These are phyloP conservation scores for Enteropsectra breve DNA, from an alignment of 371 early-diverging fungal genomes.

Conservation along the genomic window DNA sequence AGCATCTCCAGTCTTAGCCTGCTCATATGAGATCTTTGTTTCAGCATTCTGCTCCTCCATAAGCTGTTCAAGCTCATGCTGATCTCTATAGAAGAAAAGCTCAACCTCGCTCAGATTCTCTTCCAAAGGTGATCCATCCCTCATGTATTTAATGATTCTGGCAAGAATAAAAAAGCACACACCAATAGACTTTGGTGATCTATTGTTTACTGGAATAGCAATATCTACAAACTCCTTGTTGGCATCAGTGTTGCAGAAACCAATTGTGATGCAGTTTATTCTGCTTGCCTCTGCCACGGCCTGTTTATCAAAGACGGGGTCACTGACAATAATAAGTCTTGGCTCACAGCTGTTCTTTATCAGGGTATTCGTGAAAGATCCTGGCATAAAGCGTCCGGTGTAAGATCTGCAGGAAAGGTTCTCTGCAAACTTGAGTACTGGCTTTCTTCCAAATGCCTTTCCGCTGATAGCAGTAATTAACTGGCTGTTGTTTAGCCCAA, in stretches of 20 bases:
- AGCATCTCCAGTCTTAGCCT: not conserved
- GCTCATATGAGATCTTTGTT: not conserved
- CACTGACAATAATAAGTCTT: constrained; percentile 84
- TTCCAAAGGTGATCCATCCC: constrained; percentile 64
- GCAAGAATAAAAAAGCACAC: constrained; percentile 86
- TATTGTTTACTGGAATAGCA: constrained; percentile 98
- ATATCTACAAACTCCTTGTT: constrained; percentile 82
- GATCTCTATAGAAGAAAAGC: constrained; percentile 60
- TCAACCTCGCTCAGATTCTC: constrained; percentile 58
- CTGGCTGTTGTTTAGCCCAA: constrained; percentile 77
- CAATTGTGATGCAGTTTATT: constrained; percentile 96
- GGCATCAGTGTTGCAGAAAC: constrained; percentile 90
- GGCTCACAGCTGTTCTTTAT: constrained; percentile 95
- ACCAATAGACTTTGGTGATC: constrained; percentile 90
- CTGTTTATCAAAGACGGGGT: constrained; percentile 92
- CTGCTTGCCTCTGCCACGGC: constrained; percentile 91
- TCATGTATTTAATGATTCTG: constrained; percentile 87
- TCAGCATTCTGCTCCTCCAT: constrained; percentile 49
- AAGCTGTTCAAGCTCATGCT: constrained; percentile 58
- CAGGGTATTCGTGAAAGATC: constrained; percentile 98
- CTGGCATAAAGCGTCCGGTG: constrained; percentile 97
- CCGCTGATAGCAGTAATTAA: constrained; percentile 85
- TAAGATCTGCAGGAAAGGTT: constrained; percentile 88
- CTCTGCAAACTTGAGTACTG: constrained; percentile 88
- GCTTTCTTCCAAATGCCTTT: constrained; percentile 91